A percentile compares a stretch with the other conserved stretches of the same genome.
phyloP scores from a whole-genome alignment of 2,329 filamentous ascomycete genomes.

The Diplodia corticola region DNA sequence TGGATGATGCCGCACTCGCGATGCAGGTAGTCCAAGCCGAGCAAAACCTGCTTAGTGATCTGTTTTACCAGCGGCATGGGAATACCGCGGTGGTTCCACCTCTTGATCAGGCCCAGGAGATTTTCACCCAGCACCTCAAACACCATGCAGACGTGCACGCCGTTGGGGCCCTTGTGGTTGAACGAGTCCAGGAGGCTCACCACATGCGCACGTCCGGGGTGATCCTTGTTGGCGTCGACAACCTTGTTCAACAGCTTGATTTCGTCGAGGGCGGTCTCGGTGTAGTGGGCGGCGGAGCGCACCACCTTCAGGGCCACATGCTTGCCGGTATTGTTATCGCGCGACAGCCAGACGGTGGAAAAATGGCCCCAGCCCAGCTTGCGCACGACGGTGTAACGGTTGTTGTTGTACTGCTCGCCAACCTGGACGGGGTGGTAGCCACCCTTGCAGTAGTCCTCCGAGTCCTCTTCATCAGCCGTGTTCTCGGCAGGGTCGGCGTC shows the following conservation, averaged over 20 bases:
- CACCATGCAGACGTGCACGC: constrained; percentile 97
- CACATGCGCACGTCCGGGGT: constrained; percentile 91
- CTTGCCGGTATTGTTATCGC: constrained; percentile 84
- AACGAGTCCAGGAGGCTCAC: constrained; percentile 96
- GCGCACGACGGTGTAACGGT: constrained; percentile 91
- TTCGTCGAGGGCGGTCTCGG: constrained; percentile 97
- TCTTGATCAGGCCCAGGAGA: constrained; percentile 90
- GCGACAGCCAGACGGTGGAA: constrained; percentile 86
- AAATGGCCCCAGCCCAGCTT: constrained; percentile 99
- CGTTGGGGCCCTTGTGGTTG: constrained; percentile 95
- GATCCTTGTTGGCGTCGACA: constrained; percentile 89
- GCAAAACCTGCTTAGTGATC: constrained; percentile 95
- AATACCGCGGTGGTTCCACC: constrained; percentile 96
- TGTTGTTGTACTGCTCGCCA: constrained; percentile 96
- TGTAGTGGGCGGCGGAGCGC: constrained; percentile 95
- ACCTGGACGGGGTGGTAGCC: constrained; percentile 95
- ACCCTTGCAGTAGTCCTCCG: constrained; percentile 98
- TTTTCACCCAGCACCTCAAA: constrained; percentile 98
- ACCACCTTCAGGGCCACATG: constrained; percentile 98
- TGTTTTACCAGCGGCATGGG: constrained; percentile 97
- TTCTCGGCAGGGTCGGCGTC: constrained; percentile 82
- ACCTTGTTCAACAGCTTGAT: constrained; percentile 98
- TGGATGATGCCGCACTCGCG: constrained; percentile 99
- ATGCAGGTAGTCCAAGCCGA: constrained; percentile 94
- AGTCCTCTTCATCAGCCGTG: constrained; percentile 97